Evolutionary conservation across 768 basidiomycete genomes (phyloP), one percentile per base, ranked within the genome.

Genomic region (Tephrocybe sp.): DNA sequence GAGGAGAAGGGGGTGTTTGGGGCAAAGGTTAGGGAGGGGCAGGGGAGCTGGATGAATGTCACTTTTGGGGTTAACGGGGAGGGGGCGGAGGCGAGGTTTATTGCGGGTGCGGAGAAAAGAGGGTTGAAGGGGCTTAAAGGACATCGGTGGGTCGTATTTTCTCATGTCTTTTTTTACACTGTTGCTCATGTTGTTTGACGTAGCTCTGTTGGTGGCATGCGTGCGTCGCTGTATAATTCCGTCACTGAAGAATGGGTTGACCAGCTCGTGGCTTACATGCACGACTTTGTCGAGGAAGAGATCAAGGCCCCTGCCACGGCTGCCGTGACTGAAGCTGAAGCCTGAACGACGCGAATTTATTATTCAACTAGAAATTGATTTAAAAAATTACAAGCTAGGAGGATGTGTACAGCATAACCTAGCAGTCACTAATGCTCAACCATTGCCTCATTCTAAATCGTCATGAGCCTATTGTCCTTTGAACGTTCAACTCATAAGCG

Each of bases 1-100:
- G 83, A 86, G 64, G 71, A 69, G 50, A 78, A 76, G 58, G 92
- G 92, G 0, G 70, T 91, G 48, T 82, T 91, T 58, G 78, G 69
- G 57, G 64, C 78, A 18, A 89, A 87, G 62, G 94, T 96, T 16
- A 75, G 80, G 60, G 75, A 78, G 49, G 87, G 82, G 5, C 83
- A 85, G 40, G 79, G 87, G 52, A 98, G 95, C 68, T 89, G 89
- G 84, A 98, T 98, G 96, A 99, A 99, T 64, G 77, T 92, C 13
- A 89, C 92, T 0, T 98, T 98, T 68, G 80, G 82, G 45, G 72
- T 95, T 11, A 55, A 82, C 11, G 88, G 84, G 0, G 85, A 89
- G n/a, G 87, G 78, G 1, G 77, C 75, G 16, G 76, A 97, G 66
- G 80, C 81, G 59, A 68, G 72, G 58, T 98, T 98, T 66, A 64